Conservation (phyloP, 345 rosid genomes). For the Cardamine resedifolia region DNA sequence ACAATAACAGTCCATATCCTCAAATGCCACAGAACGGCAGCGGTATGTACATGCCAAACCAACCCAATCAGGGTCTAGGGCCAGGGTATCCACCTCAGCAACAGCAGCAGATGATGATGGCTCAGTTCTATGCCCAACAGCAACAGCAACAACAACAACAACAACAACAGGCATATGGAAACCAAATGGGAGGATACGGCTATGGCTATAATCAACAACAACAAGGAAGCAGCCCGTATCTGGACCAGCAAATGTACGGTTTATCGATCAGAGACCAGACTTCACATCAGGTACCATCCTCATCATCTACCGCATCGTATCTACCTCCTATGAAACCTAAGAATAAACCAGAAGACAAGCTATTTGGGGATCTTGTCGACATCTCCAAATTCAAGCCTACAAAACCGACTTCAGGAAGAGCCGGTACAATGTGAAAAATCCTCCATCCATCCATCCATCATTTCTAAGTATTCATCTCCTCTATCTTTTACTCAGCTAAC, state of each 20-base stretch:
- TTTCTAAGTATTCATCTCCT: conserved; percentile 22
- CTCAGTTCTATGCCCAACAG: conserved; percentile 41
- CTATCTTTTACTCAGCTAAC: conserved; percentile 32
- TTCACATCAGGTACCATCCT: conserved; percentile 48
- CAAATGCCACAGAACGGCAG: conserved; percentile 48
- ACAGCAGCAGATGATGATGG: conserved; percentile 58
- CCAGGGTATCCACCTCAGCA: conserved; percentile 43
- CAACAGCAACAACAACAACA: conserved; percentile 49
- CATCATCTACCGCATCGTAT: conserved; percentile 53
- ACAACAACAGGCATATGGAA: conserved; percentile 47
- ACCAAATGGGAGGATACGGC: conserved; percentile 57
- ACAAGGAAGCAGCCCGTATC: conserved; percentile 60
- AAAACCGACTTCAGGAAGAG: conserved; percentile 64
- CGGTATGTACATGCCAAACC: conserved; percentile 57
- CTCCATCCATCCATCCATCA: background rate
- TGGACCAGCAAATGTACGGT: conserved; percentile 79
- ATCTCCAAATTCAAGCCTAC: conserved; percentile 74
- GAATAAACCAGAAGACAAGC: conserved; percentile 75
- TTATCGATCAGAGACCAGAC: conserved; percentile 62
- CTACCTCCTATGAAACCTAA: conserved; percentile 57
- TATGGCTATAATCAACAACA: conserved; percentile 75
- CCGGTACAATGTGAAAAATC: conserved; percentile 74
- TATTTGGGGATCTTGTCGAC: conserved; percentile 96
- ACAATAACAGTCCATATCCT: conserved; percentile 42
- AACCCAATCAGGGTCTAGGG: conserved; percentile 27